Evolutionary conservation across 192 early-diverging fungal genomes (phyloP).

Genomic region (Lunasporangiospora selenospora): DNA sequence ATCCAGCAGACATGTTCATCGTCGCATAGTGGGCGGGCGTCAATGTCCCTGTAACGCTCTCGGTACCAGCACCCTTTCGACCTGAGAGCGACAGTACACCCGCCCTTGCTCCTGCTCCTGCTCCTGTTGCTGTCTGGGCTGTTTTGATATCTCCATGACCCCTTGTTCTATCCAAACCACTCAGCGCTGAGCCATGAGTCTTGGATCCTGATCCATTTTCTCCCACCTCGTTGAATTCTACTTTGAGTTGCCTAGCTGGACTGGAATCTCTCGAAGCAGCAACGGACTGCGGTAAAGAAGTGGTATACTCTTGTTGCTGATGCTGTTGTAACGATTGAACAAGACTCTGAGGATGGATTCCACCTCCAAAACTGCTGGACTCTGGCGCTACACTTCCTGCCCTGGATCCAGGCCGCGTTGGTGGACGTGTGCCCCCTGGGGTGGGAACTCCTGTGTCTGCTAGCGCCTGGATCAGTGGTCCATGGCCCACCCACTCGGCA

Average conservation of each 20-base stretch:
- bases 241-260: conserved; percentile 8
- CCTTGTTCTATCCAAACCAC: conserved; percentile 15
- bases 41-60: conserved; percentile 7
- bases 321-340: conserved; percentile 32
- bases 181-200: conserved; percentile 23
- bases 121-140: neutral
- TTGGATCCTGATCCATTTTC: conserved; percentile 3
- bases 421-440: conserved; percentile 17
- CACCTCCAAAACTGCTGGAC: conserved; percentile 1
- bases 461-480: conserved; percentile 39
- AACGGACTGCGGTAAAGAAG: neutral
- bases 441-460: conserved; percentile 22
- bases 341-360: conserved; percentile 29
- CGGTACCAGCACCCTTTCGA: neutral
- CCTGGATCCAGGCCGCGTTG: conserved; percentile 30
- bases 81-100: no score
- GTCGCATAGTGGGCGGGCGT: conserved; percentile 25
- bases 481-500: conserved; percentile 47
- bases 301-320: conserved; percentile 5
- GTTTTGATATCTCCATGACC: conserved; percentile 28
- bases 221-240: conserved; percentile 11
- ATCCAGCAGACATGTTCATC: conserved; percentile 32
- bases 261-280: conserved; percentile 15
- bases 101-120: neutral
- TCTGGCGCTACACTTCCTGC: conserved; percentile 25